Evolutionary conservation across 2,329 filamentous ascomycete species (phyloP), one percentile per base, ranked within the genome.

Genomic region (Westerdykella sp.): DNA sequence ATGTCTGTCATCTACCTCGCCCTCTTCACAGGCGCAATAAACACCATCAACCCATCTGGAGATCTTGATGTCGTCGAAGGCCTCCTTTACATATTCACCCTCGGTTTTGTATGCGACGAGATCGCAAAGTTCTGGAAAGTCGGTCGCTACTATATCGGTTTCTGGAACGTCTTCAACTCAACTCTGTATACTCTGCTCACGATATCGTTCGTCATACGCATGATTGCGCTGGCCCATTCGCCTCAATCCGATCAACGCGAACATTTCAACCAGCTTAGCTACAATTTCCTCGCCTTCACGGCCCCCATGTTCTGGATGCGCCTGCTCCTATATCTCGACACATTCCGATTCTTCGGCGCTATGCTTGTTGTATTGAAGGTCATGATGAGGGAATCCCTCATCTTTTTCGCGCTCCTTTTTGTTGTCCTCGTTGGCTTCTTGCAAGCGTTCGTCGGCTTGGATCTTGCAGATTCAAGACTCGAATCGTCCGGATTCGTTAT

Each of bases 221-320:
- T 95, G 54, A 75, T 94, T 38, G 91, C 89, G 2, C 73, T 95
- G 9, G 76, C 75, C 7, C 80, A 91, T 49, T 72, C 74, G 0
- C 36, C 63, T 35, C 64, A 67, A 2, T 66, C 76, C 13, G 62
- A 71, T 0, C 55, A 71, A 32, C 79, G 87, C 30, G 65, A 69
- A 16, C 69, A 78, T 34, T 87, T 83, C 66, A 96, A 94, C 64
- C 75, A 80, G 45, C 72, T 96, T 15, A 90, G 85, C 62, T 98
- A 98, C 69, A 95, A 95, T 68, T 89, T 97, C 63, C 73, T 98
- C 18, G 89, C 93, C 9, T 95, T 96, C 65, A 83, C 84, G 3
- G 90, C 93, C 0, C 93, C 93, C 0, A 87, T 98, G 86, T 97
- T 98, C 68, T 98, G 93, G 91, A 85, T 83, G 61, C 85, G 93